Evolutionary conservation across 2,329 filamentous ascomycete genomes (phyloP), one percentile per base, ranked within the genome.

Genomic region (Colletotrichum incanum): DNA sequence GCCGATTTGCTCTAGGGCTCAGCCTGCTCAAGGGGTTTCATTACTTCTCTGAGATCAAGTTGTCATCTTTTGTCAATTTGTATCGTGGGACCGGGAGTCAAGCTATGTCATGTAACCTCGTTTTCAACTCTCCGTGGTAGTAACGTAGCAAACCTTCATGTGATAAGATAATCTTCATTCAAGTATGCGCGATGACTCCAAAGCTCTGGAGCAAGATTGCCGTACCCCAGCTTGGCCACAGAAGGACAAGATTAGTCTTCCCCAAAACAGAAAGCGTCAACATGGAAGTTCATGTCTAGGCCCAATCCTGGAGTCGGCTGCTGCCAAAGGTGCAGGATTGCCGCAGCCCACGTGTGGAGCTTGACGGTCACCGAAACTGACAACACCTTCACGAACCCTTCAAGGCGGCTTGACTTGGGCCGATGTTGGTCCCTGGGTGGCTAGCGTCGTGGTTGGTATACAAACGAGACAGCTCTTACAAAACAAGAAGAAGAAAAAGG

Each of bases 381-480:
- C 12, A 16, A 26, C 34, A 39, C 34, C 54, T 3, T 39, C 34
- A 23, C 12, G 14, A 26, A 34, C 20, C 14, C n/a, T 16, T 56
- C 34, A 55, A 55, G n/a, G 2, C 20, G 31, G 23, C 18, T n/a
- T 61, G 11, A 39, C 58, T 26, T 47, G 12, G 26, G 26, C 41
- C 11, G 28, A 28, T 47, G 31, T 39, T 39, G 37, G n/a, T 39
- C 14, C 37, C n/a, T 43, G 20, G 45, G 7, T 28, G 43, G 31
- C 20, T 39, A 49, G 59, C 23, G 14, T 49, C n/a, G n/a, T 50
- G 59, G 43, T 18, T 20, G 43, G 60, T 26, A 43, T 39, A 60
- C 37, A 41, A 28, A 18, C 37, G 20, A 31, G 56, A 20, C 26
- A 47, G 20, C 59, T n/a, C 20, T 31, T 6, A 31, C 28, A 31